Conservation (phyloP, 2,329 filamentous ascomycete genomes). For the Fusarium nurragi region DNA sequence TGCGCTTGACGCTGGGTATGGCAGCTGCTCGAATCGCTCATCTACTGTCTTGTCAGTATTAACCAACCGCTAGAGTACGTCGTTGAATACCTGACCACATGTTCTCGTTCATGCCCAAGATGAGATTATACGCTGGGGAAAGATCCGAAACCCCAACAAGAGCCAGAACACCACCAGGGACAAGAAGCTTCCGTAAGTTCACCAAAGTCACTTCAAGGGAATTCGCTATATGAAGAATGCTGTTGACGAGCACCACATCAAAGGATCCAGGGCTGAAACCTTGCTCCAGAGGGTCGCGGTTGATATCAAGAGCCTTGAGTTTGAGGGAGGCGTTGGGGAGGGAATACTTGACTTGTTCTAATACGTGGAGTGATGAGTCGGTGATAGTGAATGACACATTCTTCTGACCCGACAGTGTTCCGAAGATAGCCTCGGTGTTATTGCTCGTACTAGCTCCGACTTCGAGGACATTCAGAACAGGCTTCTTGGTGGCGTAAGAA, state of each 20-base stretch:
- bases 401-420: background rate
- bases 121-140: conserved; percentile 16
- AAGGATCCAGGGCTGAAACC: background rate
- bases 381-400: background rate
- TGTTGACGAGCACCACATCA: conserved; percentile 11
- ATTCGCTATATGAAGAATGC: background rate
- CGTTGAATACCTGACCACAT: conserved; percentile 13
- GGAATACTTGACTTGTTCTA: background rate
- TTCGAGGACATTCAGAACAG: conserved; percentile 3
- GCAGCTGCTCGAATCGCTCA: background rate
- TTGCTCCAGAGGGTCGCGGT: conserved; percentile 1
- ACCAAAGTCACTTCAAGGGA: background rate
- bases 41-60: background rate
- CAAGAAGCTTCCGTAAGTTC: background rate
- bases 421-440: background rate
- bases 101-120: conserved; percentile 20
- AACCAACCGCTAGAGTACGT: accelerated
- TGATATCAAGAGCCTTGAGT: conserved; percentile 10
- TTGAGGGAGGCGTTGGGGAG: background rate
- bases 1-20: background rate
- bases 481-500: conserved; percentile 1
- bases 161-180: background rate
- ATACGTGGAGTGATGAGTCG: background rate
- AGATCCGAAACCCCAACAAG: conserved; percentile 17
- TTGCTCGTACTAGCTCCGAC: conserved; percentile 2